Conservation (phyloP, 768 basidiomycete genomes). For the Cystofilobasidium ferigula region DNA sequence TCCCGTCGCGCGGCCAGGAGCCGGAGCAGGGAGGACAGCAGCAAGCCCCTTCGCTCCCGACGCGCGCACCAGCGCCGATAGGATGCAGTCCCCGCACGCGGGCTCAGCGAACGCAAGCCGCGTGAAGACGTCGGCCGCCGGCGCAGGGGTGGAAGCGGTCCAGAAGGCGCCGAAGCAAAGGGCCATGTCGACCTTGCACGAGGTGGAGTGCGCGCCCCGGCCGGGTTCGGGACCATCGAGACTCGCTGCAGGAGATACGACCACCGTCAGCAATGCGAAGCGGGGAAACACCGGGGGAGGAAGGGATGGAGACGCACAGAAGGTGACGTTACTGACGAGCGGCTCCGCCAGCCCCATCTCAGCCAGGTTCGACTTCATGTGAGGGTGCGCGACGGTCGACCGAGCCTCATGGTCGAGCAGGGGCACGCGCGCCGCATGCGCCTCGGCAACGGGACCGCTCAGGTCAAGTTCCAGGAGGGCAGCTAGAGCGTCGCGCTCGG, state of each 20-base stretch:
- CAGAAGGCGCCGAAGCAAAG: constrained; percentile 36
- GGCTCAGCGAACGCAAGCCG: constrained; percentile 36
- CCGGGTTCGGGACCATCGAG: constrained; percentile 20
- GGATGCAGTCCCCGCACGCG: constrained; percentile 36
- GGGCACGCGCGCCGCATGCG: constrained; percentile 31
- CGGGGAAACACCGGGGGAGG: too few relatives aligned
- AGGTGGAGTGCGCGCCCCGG: background rate
- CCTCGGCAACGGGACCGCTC: constrained; percentile 26
- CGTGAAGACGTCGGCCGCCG: constrained; percentile 35
- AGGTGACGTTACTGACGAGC: constrained; percentile 33
- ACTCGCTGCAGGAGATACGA: constrained; percentile 6
- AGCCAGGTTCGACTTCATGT: constrained; percentile 29
- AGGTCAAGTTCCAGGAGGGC: constrained; percentile 27
- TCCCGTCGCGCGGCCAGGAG: background rate
- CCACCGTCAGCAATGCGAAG: background rate
- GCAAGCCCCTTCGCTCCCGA: constrained; percentile 6
- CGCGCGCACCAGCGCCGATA: background rate
- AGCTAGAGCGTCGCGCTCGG: background rate
- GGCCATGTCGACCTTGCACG: constrained; percentile 33
- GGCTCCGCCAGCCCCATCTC: constrained; percentile 35
- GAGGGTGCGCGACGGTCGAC: constrained; percentile 31
- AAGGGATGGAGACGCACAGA: constrained; percentile 28
- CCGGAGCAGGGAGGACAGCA: background rate
- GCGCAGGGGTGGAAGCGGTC: constrained; percentile 23
- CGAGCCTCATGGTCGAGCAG: constrained; percentile 31